Evolutionary conservation across 192 early-diverging fungal genomes (phyloP).

Genomic region (Glomus cerebriforme): DNA sequence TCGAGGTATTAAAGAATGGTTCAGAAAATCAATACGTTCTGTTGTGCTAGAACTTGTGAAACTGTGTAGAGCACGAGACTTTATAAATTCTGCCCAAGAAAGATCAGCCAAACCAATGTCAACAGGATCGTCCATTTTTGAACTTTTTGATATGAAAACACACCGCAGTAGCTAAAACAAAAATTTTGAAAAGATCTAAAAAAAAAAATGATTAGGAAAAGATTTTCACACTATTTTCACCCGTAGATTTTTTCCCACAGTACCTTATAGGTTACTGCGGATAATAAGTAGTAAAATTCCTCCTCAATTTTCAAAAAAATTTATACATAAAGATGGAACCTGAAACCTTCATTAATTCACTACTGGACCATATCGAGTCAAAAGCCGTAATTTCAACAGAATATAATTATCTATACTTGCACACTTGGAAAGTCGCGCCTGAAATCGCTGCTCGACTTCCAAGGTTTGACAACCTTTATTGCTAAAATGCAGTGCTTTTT

Average conservation of each 20-base stretch:
- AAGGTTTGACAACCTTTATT: slow-evolving; percentile 2
- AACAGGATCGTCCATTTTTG: neutral
- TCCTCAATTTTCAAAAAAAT: too few relatives aligned
- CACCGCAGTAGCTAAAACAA: neutral
- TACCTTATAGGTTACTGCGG: too few relatives aligned
- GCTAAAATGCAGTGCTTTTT: neutral
- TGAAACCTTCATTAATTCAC: neutral
- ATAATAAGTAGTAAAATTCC: too few relatives aligned
- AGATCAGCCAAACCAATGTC: slow-evolving; percentile 24
- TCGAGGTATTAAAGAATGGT: slow-evolving; percentile 23
- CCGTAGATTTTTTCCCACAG: too few relatives aligned
- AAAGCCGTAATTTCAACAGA: neutral
- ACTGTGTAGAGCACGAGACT: slow-evolving; percentile 11
- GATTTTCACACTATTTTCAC: too few relatives aligned
- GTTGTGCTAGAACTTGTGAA: slow-evolving; percentile 16
- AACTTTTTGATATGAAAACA: neutral
- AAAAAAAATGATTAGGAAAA: too few relatives aligned
- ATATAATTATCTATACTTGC: neutral
- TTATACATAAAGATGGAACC: slow-evolving; percentile 14
- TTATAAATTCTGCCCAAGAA: slow-evolving; percentile 26
- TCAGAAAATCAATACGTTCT: slow-evolving; percentile 23
- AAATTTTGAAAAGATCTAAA: neutral
- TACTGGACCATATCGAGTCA: slow-evolving; percentile 1
- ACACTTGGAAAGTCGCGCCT: neutral
- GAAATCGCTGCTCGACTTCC: neutral